A percentile compares a stretch with the other conserved stretches of the same genome.
Evolutionary conservation across 2,329 filamentous ascomycete species (phyloP).

Genomic region (Phyllosticta capitalensis): DNA sequence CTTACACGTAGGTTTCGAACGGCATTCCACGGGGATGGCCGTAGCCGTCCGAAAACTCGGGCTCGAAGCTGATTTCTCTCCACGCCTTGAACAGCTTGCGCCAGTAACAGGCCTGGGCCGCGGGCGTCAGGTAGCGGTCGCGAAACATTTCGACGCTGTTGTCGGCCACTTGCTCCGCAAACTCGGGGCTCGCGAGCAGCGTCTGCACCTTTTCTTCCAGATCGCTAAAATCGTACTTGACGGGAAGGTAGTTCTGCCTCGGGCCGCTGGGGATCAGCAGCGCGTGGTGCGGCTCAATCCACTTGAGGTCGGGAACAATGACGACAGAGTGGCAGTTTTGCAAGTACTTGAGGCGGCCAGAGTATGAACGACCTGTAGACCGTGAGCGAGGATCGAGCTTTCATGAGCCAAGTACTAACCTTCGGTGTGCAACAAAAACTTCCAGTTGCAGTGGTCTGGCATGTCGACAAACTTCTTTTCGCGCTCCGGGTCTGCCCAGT

Average conservation of each 20-base stretch:
- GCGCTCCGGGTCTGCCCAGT: conserved; percentile 17
- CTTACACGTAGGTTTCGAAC: conserved; percentile 9
- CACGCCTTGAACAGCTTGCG: conserved; percentile 35
- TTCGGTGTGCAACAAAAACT: conserved; percentile 16
- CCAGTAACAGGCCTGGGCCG: conserved; percentile 49
- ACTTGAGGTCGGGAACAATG: conserved; percentile 40
- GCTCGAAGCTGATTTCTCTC: conserved; percentile 25
- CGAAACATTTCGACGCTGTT: conserved; percentile 41
- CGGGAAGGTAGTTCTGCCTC: conserved; percentile 42
- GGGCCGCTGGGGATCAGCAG: conserved; percentile 36
- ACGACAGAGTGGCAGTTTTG: conserved; percentile 34
- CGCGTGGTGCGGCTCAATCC: conserved; percentile 41
- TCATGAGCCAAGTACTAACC: conserved; percentile 1
- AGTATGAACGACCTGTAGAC: conserved; percentile 19
- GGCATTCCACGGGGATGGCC: conserved; percentile 8
- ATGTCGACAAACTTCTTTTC: conserved; percentile 14
- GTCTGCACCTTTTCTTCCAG: conserved; percentile 29
- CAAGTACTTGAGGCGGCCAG: conserved; percentile 25
- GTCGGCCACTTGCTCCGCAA: conserved; percentile 41
- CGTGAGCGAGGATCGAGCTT: not conserved
- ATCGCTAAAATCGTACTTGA: conserved; percentile 35
- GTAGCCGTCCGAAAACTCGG: conserved; percentile 11
- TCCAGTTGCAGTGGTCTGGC: conserved; percentile 17
- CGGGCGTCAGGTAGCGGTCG: conserved; percentile 45
- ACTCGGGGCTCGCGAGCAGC: conserved; percentile 33